Percentiles rank a stretch among this genome's conserved stretches.
These are phyloP conservation scores for Persicaria maculosa DNA, from an alignment of 148 eudicot species.

Conservation along the genomic window DNA sequence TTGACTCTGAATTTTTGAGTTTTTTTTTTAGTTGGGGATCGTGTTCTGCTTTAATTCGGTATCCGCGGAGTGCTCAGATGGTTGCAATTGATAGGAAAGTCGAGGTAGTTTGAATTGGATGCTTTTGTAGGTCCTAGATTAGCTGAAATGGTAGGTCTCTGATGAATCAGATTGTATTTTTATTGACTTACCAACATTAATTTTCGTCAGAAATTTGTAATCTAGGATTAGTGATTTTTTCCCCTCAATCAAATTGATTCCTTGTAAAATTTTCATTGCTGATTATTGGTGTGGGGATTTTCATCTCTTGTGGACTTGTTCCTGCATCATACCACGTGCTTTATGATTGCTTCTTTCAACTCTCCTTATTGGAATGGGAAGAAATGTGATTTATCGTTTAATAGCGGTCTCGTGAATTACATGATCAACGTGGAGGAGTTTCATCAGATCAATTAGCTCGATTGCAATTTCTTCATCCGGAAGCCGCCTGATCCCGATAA, in stretches of 20 bases:
- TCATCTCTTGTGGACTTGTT: not conserved
- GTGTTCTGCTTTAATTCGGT: not conserved
- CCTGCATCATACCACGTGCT: not conserved
- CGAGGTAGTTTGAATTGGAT: not conserved
- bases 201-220: not conserved
- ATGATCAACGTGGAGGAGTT: conserved; percentile 85
- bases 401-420: conserved; percentile 43
- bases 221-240: not conserved
- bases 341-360: not conserved
- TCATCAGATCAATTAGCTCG: conserved; percentile 64
- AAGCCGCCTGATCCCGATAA: conserved; percentile 82
- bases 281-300: not conserved
- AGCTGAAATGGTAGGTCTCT: not conserved
- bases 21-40: not conserved
- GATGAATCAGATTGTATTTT: not conserved
- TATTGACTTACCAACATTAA: not conserved
- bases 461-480: conserved; percentile 86
- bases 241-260: not conserved
- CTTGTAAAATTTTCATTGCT: not conserved
- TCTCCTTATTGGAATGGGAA: not conserved
- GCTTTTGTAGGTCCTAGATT: not conserved
- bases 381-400: not conserved
- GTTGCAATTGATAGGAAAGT: not conserved
- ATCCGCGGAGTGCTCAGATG: not conserved
- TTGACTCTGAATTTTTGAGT: not conserved